A percentile compares a stretch with the other conserved stretches of the same genome.
phyloP scores from a whole-genome alignment of 805 yeast genomes.

The Saccharomycopsis sp. region DNA sequence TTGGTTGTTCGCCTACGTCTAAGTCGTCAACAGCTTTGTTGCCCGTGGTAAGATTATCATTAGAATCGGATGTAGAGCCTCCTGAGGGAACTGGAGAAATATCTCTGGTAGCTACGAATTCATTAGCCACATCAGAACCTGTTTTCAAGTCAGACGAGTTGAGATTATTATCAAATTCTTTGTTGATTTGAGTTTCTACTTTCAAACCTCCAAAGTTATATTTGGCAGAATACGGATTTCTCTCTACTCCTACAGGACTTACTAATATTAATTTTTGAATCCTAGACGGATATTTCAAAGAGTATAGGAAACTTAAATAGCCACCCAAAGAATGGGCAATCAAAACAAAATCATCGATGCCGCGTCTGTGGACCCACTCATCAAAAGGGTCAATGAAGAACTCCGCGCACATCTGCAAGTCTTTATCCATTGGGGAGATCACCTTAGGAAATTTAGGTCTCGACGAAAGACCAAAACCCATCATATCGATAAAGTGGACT shows the following conservation, averaged over 20 bases:
- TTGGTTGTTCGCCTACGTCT: slow-evolving; percentile 12
- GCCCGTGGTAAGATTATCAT: slow-evolving; percentile 10
- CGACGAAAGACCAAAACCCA: slow-evolving; percentile 58
- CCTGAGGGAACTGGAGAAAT: neutral
- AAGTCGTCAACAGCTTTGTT: slow-evolving; percentile 2
- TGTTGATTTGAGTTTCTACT: neutral
- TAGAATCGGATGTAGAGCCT: slow-evolving; percentile 19
- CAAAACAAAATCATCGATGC: slow-evolving; percentile 44
- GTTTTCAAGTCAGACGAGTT: neutral
- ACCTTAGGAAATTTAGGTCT: slow-evolving; percentile 36
- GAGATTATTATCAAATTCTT: slow-evolving; percentile 1
- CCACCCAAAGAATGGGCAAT: slow-evolving; percentile 73
- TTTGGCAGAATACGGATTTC: slow-evolving; percentile 33
- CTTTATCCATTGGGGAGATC: slow-evolving; percentile 22
- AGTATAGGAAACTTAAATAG: slow-evolving; percentile 53
- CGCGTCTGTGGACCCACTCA: slow-evolving; percentile 44
- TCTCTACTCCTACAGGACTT: slow-evolving; percentile 71
- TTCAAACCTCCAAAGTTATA: slow-evolving; percentile 4
- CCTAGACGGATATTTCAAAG: slow-evolving; percentile 46
- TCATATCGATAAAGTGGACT: slow-evolving; percentile 54
- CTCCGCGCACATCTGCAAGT: slow-evolving; percentile 28
- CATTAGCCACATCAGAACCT: slow-evolving; percentile 3
- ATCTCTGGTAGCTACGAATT: neutral
- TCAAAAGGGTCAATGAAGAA: slow-evolving; percentile 46
- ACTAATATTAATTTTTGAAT: slow-evolving; percentile 48